phyloP scores from a whole-genome alignment of 2,329 filamentous ascomycete species.

The Aurifilum marmelostoma region DNA sequence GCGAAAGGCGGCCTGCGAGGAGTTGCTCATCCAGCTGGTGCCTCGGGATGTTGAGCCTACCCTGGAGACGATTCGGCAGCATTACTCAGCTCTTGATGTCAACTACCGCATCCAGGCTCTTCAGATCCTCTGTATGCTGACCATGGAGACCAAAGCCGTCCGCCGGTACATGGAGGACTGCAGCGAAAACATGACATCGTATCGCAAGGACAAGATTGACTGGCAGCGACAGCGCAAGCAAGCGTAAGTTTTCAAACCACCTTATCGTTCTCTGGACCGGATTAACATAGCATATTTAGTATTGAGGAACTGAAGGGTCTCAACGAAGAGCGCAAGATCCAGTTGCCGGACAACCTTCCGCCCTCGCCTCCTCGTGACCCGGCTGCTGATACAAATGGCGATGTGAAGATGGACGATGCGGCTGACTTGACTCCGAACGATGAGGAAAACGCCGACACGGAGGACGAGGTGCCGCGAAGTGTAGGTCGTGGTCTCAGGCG shows the following conservation, averaged over 20 bases:
- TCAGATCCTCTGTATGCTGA: constrained; percentile 84
- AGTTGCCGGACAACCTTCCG: constrained; percentile 75
- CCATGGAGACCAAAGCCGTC: constrained; percentile 82
- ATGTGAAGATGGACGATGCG: constrained; percentile 63
- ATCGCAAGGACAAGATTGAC: constrained; percentile 94
- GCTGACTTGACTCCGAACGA: constrained; percentile 66
- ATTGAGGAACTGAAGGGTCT: constrained; percentile 71
- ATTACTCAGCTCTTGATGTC: constrained; percentile 78
- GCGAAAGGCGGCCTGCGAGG: constrained; percentile 73
- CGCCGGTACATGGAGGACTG: constrained; percentile 90
- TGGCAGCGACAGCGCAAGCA: constrained; percentile 78
- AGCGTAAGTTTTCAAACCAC: constrained; percentile 52
- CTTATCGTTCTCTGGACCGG: constrained; percentile 5
- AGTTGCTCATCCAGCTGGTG: constrained; percentile 78
- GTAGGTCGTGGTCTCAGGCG: constrained; percentile 58
- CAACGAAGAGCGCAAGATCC: constrained; percentile 73
- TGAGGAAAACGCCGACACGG: constrained; percentile 68
- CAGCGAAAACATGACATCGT: constrained; percentile 90
- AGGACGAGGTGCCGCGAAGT: constrained; percentile 65
- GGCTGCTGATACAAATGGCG: constrained; percentile 52
- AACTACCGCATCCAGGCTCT: constrained; percentile 81
- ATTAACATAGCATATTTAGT: constrained; percentile 47
- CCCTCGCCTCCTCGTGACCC: constrained; percentile 60
- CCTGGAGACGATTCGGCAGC: constrained; percentile 70
- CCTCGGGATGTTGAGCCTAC: constrained; percentile 77